These are phyloP conservation scores for Phytophthora megakarya DNA, from an alignment of 352 stramenopile genomes.

Conservation along the genomic window DNA sequence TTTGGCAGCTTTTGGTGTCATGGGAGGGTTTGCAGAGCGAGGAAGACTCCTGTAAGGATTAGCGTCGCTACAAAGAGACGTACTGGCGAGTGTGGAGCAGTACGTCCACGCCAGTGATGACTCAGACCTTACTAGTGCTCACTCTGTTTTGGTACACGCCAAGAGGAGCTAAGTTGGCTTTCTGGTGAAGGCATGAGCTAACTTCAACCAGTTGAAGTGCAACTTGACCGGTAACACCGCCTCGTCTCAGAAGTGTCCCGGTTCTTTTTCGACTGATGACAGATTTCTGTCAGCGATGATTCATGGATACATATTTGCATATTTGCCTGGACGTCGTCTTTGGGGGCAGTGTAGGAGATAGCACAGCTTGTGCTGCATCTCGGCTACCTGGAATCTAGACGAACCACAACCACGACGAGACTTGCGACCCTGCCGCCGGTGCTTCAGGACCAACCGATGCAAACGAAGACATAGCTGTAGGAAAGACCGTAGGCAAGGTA, in stretches of 20 bases:
- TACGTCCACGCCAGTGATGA: neutral
- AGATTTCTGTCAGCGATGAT: conserved; percentile 4
- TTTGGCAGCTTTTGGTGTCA: conserved; percentile 7
- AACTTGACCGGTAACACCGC: conserved; percentile 15
- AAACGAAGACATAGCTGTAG: too few species aligned
- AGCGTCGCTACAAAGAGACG: too few species aligned
- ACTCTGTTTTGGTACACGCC: neutral
- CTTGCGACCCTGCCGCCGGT: too few species aligned
- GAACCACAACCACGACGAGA: too few species aligned
- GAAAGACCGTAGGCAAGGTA: too few species aligned
- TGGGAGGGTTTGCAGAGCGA: conserved; percentile 1
- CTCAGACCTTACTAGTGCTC: neutral
- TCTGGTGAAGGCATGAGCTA: neutral
- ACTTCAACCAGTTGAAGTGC: conserved; percentile 18
- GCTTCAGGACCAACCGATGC: too few species aligned
- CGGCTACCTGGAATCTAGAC: too few species aligned
- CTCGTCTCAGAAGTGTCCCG: conserved; percentile 9
- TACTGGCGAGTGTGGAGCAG: neutral
- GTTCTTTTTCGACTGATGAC: neutral
- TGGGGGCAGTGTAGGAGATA: conserved; percentile 7
- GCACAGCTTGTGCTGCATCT: conserved; percentile 5
- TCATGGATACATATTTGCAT: conserved; percentile 6
- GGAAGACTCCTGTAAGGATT: too few species aligned
- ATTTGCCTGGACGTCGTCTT: conserved; percentile 8
- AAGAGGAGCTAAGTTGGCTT: neutral